Percentiles rank a stretch among this genome's conserved stretches.
Evolutionary conservation across 2,329 filamentous ascomycete species (phyloP).

Genomic region (Cordyceps farinosa): DNA sequence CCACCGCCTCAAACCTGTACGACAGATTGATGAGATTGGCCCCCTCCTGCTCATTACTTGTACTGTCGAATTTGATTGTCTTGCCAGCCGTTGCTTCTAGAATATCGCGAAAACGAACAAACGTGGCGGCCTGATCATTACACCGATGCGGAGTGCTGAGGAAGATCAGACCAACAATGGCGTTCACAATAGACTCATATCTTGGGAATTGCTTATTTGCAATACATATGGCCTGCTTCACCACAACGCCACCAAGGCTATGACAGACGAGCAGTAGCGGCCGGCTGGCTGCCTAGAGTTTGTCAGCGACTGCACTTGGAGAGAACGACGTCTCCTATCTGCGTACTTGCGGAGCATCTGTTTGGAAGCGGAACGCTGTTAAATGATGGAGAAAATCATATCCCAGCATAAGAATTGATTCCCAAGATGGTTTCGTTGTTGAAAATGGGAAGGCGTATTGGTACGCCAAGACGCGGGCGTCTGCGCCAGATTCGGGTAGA

Average conservation of each 20-base stretch:
- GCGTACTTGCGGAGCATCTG: not conserved
- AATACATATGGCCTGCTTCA: conserved; percentile 13
- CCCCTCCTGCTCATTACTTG: conserved; percentile 7
- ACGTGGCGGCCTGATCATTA: not conserved
- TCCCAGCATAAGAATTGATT: conserved; percentile 11
- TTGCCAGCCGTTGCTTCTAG: conserved; percentile 3
- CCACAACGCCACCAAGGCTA: conserved; percentile 10
- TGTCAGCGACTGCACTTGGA: not conserved
- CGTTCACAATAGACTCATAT: conserved; percentile 11
- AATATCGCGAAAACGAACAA: conserved; percentile 5
- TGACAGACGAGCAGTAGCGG: conserved; percentile 1
- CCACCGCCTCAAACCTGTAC: conserved; percentile 5
- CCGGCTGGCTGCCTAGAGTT: not conserved
- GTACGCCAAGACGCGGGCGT: conserved; percentile 4
- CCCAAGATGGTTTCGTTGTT: conserved; percentile 8
- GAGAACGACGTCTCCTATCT: not conserved
- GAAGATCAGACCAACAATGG: conserved; percentile 10
- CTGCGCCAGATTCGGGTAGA: not conserved
- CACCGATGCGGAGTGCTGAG: conserved; percentile 17
- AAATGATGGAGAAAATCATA: conserved; percentile 6
- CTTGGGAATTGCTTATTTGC: conserved; percentile 11
- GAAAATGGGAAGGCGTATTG: conserved; percentile 4
- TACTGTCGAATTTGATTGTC: not conserved
- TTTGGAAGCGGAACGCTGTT: not conserved
- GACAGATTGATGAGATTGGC: conserved; percentile 4